A percentile compares a stretch with the other conserved stretches of the same genome.
These are phyloP conservation scores for Solanum virginianum DNA, from an alignment of 257 asterid species.

Conservation along the genomic window DNA sequence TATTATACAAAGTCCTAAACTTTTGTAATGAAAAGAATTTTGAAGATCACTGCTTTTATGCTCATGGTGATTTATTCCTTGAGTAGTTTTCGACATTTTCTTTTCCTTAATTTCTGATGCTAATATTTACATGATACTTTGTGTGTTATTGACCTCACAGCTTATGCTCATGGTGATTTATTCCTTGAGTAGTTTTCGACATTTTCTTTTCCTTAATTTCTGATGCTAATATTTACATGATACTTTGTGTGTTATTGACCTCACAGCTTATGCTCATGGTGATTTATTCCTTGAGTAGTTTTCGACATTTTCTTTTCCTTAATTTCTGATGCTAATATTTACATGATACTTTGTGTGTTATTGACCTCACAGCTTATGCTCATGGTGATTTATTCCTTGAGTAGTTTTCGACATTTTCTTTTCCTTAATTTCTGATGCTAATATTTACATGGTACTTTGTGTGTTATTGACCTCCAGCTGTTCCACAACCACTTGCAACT, in stretches of 20 bases:
- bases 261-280: background rate
- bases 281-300: background rate
- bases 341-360: too few species aligned
- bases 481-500: constrained; percentile 87
- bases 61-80: background rate
- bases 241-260: too few species aligned
- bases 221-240: too few species aligned
- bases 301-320: background rate
- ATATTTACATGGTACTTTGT: background rate
- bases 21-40: background rate
- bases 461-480: constrained; percentile 21
- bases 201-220: background rate
- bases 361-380: too few species aligned
- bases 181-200: background rate
- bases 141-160: too few species aligned
- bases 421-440: background rate
- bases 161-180: background rate
- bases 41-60: background rate
- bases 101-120: background rate
- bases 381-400: background rate
- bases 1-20: background rate
- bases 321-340: too few species aligned
- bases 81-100: background rate
- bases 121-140: too few species aligned
- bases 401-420: background rate